phyloP scores from a whole-genome alignment of 192 early-diverging fungal genomes.

The Coemansia aciculifera region DNA sequence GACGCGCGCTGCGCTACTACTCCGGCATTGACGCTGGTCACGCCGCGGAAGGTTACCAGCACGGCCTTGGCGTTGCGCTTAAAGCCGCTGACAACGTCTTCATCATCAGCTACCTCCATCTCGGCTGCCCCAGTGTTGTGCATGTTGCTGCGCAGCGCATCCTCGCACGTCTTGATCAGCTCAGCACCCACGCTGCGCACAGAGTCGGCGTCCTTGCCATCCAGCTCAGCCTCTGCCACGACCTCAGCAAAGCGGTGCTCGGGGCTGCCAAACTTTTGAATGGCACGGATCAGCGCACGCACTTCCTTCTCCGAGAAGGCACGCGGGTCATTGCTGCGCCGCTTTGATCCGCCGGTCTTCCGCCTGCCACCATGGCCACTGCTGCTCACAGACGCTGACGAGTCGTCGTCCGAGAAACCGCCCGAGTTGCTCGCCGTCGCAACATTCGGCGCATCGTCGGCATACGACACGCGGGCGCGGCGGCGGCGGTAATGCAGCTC shows the following conservation, averaged over 20 bases:
- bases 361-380: slow-evolving; percentile 21
- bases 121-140: slow-evolving; percentile 29
- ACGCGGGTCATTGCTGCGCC: slow-evolving; percentile 43
- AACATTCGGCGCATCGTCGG: slow-evolving; percentile 57
- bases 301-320: slow-evolving; percentile 77
- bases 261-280: slow-evolving; percentile 83
- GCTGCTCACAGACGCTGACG: slow-evolving; percentile 40
- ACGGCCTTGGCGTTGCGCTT: slow-evolving; percentile 70
- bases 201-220: slow-evolving; percentile 60
- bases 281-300: slow-evolving; percentile 73
- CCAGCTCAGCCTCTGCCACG: slow-evolving; percentile 77
- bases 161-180: slow-evolving; percentile 59
- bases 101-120: slow-evolving; percentile 34
- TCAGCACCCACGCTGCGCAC: slow-evolving; percentile 50
- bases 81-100: slow-evolving; percentile 46
- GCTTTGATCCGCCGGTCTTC: slow-evolving; percentile 21
- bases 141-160: slow-evolving; percentile 55
- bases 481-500: slow-evolving; percentile 60
- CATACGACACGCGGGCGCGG: slow-evolving; percentile 64
- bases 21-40: slow-evolving; percentile 84
- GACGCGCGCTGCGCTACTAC: slow-evolving; percentile 71
- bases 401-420: slow-evolving; percentile 24
- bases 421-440: slow-evolving; percentile 32
- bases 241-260: slow-evolving; percentile 81
- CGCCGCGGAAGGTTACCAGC: slow-evolving; percentile 72